Base-by-base conservation (phyloP, 345 rosid genomes). In the Bruguiera sexangula region DNA sequence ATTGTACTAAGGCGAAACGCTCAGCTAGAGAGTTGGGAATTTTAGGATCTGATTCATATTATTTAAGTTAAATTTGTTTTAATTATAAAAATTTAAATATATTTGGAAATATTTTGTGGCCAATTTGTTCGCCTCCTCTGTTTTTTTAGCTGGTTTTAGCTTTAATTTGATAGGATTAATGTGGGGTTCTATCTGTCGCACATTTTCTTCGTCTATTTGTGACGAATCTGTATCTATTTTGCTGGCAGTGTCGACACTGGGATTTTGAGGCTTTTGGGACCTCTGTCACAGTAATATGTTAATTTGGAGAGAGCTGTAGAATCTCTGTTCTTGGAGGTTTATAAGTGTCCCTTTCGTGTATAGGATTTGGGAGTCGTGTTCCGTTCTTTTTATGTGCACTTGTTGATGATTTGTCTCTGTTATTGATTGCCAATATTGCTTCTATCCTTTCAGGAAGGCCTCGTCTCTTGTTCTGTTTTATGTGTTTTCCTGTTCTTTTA, bases 381-480 rank as follows among this genome's bases (percentile, higher is more conserved):
- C 61, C 9, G 6, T 55, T 69, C 65, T 24, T 58, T 55, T 62
- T 48, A 64, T 6, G n/a, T 29, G 55, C 55, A 55, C 8, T 37
- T 68, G 11, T 56, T 61, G 26, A 37, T 53, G 70, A 18, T 52
- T 69, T 75, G 69, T 62, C 58, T 62, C 27, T 54, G 29, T 36
- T 43, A 29, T 60, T 53, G 62, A 27, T 46, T 69, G 62, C 53
- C 24, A 1, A 50, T 66, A 67, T 64, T n/a, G 57, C 61, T 73
- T 27, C 24, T 63, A 22, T 13, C 4, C 0, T 63, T 37, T 36
- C 55, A 60, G 39, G 54, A 54, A 51, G 65, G 29, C 60, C 20
- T 81, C 69, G 67, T 79, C 57, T 63, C 65, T 72, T 68, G 27
- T 51, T 70, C 67, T 63, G 62, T 69, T 69, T 62, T 66, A 59